These are phyloP conservation scores for Trichoderma arundinaceum DNA, from an alignment of 2,329 filamentous ascomycete species.

Conservation along the genomic window DNA sequence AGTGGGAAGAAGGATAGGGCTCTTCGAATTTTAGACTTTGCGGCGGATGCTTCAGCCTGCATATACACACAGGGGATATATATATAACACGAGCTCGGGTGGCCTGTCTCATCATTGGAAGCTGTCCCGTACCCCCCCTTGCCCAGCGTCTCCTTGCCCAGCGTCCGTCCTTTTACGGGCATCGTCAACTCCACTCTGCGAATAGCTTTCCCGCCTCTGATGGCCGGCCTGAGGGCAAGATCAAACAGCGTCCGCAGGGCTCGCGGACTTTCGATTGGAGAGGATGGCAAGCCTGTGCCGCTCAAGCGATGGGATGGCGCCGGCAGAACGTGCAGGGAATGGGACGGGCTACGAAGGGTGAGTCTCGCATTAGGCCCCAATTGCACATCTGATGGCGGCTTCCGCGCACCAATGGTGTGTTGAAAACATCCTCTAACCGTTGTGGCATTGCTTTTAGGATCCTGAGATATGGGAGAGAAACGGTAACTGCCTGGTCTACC, in stretches of 20 bases:
- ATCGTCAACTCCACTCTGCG: conserved; percentile 22
- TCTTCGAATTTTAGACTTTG: conserved; percentile 17
- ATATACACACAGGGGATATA: conserved; percentile 17
- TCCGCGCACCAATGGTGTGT: conserved; percentile 4
- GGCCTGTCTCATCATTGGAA: conserved; percentile 18
- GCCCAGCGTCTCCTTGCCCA: not conserved
- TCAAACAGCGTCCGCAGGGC: conserved; percentile 30
- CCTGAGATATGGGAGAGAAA: conserved; percentile 71
- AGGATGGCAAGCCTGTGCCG: conserved; percentile 33
- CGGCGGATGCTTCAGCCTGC: conserved; percentile 21
- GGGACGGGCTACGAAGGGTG: conserved; percentile 57
- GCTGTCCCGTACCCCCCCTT: conserved; percentile 10
- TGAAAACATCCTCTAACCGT: conserved; percentile 13
- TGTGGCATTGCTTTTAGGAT: conserved; percentile 57
- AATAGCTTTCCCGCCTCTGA: conserved; percentile 23
- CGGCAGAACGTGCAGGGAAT: conserved; percentile 50
- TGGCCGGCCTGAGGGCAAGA: conserved; percentile 30
- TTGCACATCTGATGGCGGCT: not conserved
- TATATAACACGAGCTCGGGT: conserved; percentile 5
- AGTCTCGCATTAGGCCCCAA: conserved; percentile 36
- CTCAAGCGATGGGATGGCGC: conserved; percentile 60
- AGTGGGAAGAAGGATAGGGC: not conserved
- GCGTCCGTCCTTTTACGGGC: conserved; percentile 14
- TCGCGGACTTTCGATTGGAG: conserved; percentile 41
- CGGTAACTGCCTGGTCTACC: conserved; percentile 72